These are phyloP conservation scores for Ogataea trehalophila DNA, from an alignment of 805 yeast genomes.

Conservation along the genomic window DNA sequence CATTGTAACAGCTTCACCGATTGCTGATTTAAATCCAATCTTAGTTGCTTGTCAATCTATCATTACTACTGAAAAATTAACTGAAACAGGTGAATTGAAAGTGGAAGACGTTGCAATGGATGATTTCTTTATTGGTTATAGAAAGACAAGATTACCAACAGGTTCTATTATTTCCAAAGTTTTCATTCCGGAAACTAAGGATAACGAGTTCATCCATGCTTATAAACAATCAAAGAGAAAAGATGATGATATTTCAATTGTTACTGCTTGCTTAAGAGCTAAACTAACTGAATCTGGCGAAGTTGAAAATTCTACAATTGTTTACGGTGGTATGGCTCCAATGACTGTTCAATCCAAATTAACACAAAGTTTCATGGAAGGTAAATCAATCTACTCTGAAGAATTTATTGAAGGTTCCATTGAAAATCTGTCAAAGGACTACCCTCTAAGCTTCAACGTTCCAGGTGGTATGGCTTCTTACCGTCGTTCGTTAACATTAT, in stretches of 20 bases:
- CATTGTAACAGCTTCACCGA: constrained; percentile 46
- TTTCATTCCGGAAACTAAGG: constrained; percentile 35
- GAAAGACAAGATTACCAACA: constrained; percentile 36
- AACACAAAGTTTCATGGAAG: constrained; percentile 24
- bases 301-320: constrained; percentile 30
- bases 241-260: constrained; percentile 48
- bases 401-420: constrained; percentile 28
- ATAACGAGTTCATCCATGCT: constrained; percentile 34
- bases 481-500: constrained; percentile 38
- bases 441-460: constrained; percentile 35
- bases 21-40: constrained; percentile 44
- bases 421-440: constrained; percentile 30
- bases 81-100: constrained; percentile 22
- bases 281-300: constrained; percentile 19
- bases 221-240: constrained; percentile 45
- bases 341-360: constrained; percentile 37
- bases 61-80: constrained; percentile 31
- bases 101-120: constrained; percentile 29
- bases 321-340: constrained; percentile 47
- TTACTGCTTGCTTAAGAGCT: constrained; percentile 36
- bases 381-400: constrained; percentile 20
- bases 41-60: constrained; percentile 38
- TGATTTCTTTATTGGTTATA: constrained; percentile 40
- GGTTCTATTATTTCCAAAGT: constrained; percentile 33
- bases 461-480: constrained; percentile 49